These are phyloP conservation scores for Fraxinus ornus DNA, from an alignment of 305 asterid species.

Conservation along the genomic window DNA sequence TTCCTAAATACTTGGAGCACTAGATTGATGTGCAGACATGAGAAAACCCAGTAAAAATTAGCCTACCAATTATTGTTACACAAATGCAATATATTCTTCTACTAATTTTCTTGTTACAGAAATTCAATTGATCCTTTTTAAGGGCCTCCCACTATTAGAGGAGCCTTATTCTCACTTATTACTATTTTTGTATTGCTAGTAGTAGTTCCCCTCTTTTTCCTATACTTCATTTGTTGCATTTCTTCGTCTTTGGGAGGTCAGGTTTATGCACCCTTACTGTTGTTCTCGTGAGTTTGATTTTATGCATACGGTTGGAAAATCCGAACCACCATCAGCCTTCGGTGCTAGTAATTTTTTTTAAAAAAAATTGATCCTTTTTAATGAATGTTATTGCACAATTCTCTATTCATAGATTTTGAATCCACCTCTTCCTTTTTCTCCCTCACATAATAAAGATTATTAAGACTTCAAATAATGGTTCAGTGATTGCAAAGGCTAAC, in stretches of 20 bases:
- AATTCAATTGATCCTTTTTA: not conserved
- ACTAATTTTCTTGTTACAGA: not conserved
- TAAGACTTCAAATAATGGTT: not conserved
- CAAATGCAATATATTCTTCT: not conserved
- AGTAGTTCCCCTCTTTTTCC: too few species aligned
- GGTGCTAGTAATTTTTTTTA: too few species aligned
- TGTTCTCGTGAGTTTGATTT: too few species aligned
- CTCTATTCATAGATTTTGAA: not conserved
- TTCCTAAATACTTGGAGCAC: not conserved
- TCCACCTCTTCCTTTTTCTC: not conserved
- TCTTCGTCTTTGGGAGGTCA: too few species aligned
- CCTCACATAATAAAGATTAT: not conserved
- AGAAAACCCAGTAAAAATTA: not conserved
- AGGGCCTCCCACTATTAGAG: not conserved
- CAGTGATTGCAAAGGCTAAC: not conserved
- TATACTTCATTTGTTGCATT: too few species aligned
- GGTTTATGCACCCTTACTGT: too few species aligned
- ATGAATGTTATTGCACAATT: not conserved
- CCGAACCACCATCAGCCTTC: too few species aligned
- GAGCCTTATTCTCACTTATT: too few species aligned
- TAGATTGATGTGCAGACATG: not conserved
- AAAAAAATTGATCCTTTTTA: too few species aligned
- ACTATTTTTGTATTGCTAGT: too few species aligned
- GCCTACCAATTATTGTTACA: not conserved
- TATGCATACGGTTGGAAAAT: too few species aligned